Base-by-base conservation (phyloP, 1,284 basidiomycete species). In the Heterobasidion annosum region DNA sequence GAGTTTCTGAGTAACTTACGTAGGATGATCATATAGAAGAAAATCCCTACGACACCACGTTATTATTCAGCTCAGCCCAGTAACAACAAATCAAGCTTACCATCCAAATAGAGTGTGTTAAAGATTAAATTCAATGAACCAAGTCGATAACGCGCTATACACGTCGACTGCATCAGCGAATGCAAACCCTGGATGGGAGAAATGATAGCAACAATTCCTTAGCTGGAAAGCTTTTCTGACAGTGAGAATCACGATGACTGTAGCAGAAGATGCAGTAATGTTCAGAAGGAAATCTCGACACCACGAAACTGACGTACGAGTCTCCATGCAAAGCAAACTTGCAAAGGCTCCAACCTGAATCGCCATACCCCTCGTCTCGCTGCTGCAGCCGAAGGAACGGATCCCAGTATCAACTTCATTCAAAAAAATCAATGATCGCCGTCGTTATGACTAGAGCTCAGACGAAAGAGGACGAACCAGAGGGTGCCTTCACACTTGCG, bases 321-420 rank as follows among this genome's bases (percentile, higher is more conserved):
- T 43, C 32, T 51, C 50, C 50, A 51, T 51, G 18, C 18, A 15
- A 19, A 51, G 50, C 50, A 51, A 43, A 43, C 35, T 18, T 35
- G 40, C 50, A 35, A 51, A 51, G 8, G 50, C 13, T 15, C n/a
- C 34, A 13, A 43, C 8, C 35, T 19, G n/a, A 19, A 43, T 16
- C 37, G 50, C 10, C 35, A 25, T 37, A 15, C 16, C 25, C 43
- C 16, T 12, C 32, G 16, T 16, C 13, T 2, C n/a, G 15, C 42
- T 34, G 6, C 32, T 32, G 33, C 12, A 34, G 16, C 18, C 13
- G 18, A 15, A 34, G 16, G 32, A 52, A 25, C 50, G 37, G 37
- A 10, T 40, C 12, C n/a, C 12, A n/a, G n/a, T n/a, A 40, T 40
- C 37, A n/a, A 12, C 37, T 10, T 40, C 12, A 40, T 40, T 10